Conservation (phyloP, 371 early-diverging fungal species). For the Syncephalastrum contaminatum region DNA sequence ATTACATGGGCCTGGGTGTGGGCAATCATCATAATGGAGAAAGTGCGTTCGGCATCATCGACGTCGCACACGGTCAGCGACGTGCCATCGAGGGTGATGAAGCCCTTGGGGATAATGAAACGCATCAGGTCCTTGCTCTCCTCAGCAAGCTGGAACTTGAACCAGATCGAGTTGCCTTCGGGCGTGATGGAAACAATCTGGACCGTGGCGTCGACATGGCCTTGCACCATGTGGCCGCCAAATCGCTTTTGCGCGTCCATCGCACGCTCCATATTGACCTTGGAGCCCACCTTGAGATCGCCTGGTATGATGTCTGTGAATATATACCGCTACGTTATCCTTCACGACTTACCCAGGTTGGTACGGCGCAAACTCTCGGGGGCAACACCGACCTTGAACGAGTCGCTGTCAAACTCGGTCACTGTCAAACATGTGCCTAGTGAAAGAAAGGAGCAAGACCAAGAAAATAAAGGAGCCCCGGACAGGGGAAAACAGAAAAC, state of each 20-base stretch:
- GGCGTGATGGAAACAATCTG: constrained; percentile 70
- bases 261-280: constrained; percentile 94
- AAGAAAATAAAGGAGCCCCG: not conserved
- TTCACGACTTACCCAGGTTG: constrained; percentile 66
- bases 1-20: constrained; percentile 87
- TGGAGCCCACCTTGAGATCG: constrained; percentile 72
- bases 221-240: constrained; percentile 97
- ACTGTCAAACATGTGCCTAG: constrained; percentile 94
- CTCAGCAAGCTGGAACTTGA: constrained; percentile 67
- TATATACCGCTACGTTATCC: not conserved
- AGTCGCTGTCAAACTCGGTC: constrained; percentile 79
- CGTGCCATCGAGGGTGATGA: constrained; percentile 91
- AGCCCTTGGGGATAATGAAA: constrained; percentile 94
- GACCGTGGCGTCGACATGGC: constrained; percentile 91
- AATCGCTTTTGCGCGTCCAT: constrained; percentile 83
- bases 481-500: not conserved
- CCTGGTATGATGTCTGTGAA: constrained; percentile 34
- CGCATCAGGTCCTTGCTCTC: constrained; percentile 62
- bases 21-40: constrained; percentile 94
- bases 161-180: constrained; percentile 88
- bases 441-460: not conserved
- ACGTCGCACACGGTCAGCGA: constrained; percentile 93
- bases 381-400: constrained; percentile 90
- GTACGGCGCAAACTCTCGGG: constrained; percentile 93
- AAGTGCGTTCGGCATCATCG: constrained; percentile 69